These are phyloP conservation scores for Russula sp. DNA, from an alignment of 768 basidiomycete species.

Conservation along the genomic window DNA sequence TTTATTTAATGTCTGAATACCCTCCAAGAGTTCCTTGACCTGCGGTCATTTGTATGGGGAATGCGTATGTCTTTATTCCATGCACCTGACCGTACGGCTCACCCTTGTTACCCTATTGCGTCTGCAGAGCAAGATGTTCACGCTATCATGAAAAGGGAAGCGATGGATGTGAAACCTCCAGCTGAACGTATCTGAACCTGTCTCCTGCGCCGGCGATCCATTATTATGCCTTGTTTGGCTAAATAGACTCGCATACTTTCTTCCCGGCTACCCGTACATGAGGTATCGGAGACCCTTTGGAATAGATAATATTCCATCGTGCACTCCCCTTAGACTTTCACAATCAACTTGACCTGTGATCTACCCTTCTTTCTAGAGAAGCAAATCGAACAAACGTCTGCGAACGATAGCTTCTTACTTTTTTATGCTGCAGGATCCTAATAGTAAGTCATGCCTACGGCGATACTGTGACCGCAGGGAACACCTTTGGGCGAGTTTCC, in stretches of 20 bases:
- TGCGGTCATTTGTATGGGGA: conserved; percentile 80
- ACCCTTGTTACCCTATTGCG: neutral
- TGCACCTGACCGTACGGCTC: neutral
- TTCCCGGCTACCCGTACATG: neutral
- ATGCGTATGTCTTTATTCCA: conserved; percentile 55
- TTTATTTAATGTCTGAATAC: conserved; percentile 3
- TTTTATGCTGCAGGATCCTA: neutral
- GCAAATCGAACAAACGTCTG: neutral
- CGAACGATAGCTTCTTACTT: neutral
- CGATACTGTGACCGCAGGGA: neutral
- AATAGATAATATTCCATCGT: neutral
- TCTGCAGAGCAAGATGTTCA: conserved; percentile 74
- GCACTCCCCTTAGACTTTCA: neutral
- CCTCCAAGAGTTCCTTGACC: conserved; percentile 65
- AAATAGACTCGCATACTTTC: neutral
- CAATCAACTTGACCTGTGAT: neutral
- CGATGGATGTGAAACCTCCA: conserved; percentile 44
- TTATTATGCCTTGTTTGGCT: neutral
- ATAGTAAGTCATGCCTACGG: neutral
- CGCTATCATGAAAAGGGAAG: conserved; percentile 60
- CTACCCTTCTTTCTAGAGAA: neutral
- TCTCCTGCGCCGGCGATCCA: neutral
- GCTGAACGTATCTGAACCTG: conserved; percentile 15
- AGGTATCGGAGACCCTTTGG: neutral
- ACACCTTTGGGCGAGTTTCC: neutral